Base-by-base conservation (phyloP, 1,139 yeast species). In the Wickerhamomyces sp. region DNA sequence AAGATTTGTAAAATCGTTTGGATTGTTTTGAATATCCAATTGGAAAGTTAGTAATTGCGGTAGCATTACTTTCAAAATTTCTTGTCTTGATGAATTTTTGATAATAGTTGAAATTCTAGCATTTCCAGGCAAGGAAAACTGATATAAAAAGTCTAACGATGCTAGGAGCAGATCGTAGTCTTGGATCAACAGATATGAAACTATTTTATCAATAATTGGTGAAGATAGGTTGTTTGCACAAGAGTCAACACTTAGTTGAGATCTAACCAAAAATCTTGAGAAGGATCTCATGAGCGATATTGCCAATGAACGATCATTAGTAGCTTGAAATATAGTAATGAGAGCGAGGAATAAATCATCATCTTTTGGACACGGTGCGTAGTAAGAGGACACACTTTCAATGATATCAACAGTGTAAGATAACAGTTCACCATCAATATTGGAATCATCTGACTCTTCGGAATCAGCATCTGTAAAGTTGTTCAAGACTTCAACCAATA, bases 351-450 rank as follows among this genome's bases (percentile, higher is more conserved):
- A 81, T 42, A 80, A 65, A 10, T 74, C 74, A 58, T 84, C 90
- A 49, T 77, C 76, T 47, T 73, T 74, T 34, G 74, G 70, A 28
- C 81, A 82, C 27, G 94, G 92, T 13, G 88, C 80, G 51, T 86
- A 72, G 60, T 86, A 87, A 38, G 96, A 84, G 7, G 92, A 81
- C 35, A 89, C 75, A 3, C 92, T 81, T 58, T 92, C 98, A 39
- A 87, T 74, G 31, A 90, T 74, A 59, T 92, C 98, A 40, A 89
- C 63, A 21, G 81, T 67, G 58, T 85, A 88, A 43, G 73, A 76
- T 38, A 82, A 68, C 35, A 84, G 67, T 60, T 92, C 98, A 37
- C 56, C 58, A 42, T 64, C 62, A 72, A 76, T 60, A 36, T 61
- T 37, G 81, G 64, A n/a, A n/a, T n/a, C n/a, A n/a, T n/a, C n/a